Percentiles rank a stretch among this genome's conserved stretches.
These are phyloP conservation scores for Wallacemonas sp. DNA, from an alignment of 208 protist genomes.

Conservation along the genomic window DNA sequence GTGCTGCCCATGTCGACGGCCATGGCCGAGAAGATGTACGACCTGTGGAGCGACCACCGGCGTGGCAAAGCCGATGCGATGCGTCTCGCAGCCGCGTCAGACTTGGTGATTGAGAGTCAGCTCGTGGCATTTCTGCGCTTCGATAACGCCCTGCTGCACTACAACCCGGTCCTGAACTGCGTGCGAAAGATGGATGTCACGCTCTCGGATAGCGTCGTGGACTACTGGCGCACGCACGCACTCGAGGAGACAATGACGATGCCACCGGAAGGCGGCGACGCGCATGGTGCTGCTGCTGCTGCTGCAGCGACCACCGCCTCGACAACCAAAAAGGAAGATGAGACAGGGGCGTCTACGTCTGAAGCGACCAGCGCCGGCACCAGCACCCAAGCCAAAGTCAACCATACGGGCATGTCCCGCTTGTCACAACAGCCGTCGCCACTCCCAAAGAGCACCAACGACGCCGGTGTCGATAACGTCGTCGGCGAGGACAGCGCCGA, in stretches of 20 bases:
- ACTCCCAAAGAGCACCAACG: too few species aligned
- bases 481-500: not conserved
- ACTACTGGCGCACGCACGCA: not conserved
- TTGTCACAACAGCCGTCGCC: too few species aligned
- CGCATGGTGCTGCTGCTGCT: not conserved
- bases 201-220: constrained; percentile 22
- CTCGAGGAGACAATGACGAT: not conserved
- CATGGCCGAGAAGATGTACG: constrained; percentile 61
- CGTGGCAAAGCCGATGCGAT: constrained; percentile 55
- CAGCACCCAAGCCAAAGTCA: not conserved
- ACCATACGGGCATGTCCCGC: too few species aligned
- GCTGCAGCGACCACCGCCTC: not conserved
- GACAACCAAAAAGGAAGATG: too few species aligned
- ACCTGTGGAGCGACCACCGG: constrained; percentile 63
- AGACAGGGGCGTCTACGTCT: not conserved
- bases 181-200: constrained; percentile 33
- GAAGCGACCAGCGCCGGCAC: not conserved
- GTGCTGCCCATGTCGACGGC: constrained; percentile 54
- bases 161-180: constrained; percentile 6
- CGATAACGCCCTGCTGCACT: constrained; percentile 22
- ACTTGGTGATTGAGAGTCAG: constrained; percentile 65
- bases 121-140: constrained; percentile 56
- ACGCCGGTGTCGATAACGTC: too few species aligned
- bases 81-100: constrained; percentile 49
- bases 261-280: not conserved